Evolutionary conservation across 306 rosid genomes (phyloP), one percentile per base, ranked within the genome.

Genomic region (Hippophae rhamnoides): DNA sequence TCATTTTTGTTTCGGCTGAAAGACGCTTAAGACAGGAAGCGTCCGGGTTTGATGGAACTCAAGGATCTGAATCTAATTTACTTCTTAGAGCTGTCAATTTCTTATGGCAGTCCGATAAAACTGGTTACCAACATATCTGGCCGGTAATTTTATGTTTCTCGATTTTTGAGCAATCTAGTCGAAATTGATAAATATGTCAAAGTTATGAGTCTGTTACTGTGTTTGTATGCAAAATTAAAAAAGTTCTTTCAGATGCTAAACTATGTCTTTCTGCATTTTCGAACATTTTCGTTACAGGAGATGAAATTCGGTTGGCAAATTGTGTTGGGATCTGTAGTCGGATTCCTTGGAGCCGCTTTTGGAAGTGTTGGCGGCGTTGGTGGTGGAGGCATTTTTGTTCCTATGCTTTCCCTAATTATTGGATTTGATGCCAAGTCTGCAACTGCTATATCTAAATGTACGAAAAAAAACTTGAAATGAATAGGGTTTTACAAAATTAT

Each of bases 311-410:
- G 89, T 13, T 84, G 95, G 93, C 49, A 54, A 87, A 74, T 76
- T 25, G 45, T 76, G 6, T 48, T 80, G 57, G 87, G 87, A 7
- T 64, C 72, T 0, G 47, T 78, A 7, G 41, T 87, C 55, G 95
- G 93, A 25, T 84, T 78, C 43, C 75, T 80, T 41, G 95, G 95
- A 54, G 93, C 87, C 0, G 85, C 95, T 10, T 87, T 82, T 76
- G 93, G 95, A 71, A 87, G 89, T 60, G 84, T 79, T 0, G 93
- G 93, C 25, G 95, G 95, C 41, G 82, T 87, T 41, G 92, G 95
- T 40, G 95, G 95, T 0, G 95, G 95, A 53, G 93, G 95, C 61
- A 72, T 87, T 67, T 87, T 77, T 18, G 93, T 87, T 54, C 93
- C 87, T n/a, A 87, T 87, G 89, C 82, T 84, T 43, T 82, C 64